Conservation (phyloP, 768 basidiomycete species). For the Mycena maculata region DNA sequence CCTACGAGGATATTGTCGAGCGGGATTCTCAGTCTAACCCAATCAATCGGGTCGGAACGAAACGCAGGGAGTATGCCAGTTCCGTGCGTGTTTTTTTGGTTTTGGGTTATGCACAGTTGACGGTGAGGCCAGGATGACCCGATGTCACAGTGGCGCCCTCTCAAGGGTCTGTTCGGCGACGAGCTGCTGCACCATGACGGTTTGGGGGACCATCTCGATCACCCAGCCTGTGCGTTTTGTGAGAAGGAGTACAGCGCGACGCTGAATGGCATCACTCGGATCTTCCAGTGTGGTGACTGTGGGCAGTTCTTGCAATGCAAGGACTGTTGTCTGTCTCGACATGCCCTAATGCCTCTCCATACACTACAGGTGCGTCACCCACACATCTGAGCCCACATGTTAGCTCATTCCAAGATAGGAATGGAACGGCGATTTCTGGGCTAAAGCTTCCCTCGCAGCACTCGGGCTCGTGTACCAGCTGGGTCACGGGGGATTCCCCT, state of each 20-base stretch:
- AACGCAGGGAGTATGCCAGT: conserved; percentile 1
- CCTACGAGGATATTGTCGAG: not conserved
- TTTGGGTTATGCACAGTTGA: too few species aligned
- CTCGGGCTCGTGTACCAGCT: conserved; percentile 32
- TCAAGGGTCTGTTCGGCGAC: not conserved
- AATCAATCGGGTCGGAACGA: too few species aligned
- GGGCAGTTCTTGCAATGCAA: conserved; percentile 18
- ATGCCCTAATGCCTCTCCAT: conserved; percentile 8
- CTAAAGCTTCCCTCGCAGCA: not conserved
- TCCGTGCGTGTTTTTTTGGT: too few species aligned
- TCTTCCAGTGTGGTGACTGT: conserved; percentile 24
- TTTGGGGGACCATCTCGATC: not conserved
- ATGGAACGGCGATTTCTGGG: conserved; percentile 31
- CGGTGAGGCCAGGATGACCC: conserved; percentile 5
- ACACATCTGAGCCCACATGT: too few species aligned
- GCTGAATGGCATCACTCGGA: not conserved
- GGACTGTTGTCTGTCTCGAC: not conserved
- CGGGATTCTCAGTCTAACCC: too few species aligned
- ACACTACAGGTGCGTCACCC: not conserved
- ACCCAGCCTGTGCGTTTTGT: not conserved
- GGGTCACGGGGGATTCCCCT: conserved; percentile 23
- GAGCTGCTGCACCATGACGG: conserved; percentile 20
- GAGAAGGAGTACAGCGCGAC: too few species aligned
- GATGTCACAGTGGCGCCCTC: not conserved
- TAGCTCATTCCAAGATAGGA: conserved; percentile 19